Evolutionary conservation across 2,329 filamentous ascomycete genomes (phyloP).

Genomic region (Hirsutella rhossiliensis): DNA sequence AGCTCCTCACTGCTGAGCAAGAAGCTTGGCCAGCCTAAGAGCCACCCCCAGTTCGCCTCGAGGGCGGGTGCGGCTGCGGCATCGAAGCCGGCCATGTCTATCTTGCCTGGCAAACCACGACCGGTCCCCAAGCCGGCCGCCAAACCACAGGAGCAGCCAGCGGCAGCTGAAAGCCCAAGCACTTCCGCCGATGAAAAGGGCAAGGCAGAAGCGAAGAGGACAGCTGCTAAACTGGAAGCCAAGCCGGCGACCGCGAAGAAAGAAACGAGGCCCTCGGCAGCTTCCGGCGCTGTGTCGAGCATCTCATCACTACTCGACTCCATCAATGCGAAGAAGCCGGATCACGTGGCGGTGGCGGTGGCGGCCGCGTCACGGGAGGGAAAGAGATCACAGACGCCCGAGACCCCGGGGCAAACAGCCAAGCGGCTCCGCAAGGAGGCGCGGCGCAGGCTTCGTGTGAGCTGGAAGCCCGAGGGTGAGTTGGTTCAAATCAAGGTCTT

Average conservation of each 20-base stretch:
- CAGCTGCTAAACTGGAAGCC: constrained; percentile 7
- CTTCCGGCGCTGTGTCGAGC: constrained; percentile 28
- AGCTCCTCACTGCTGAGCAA: constrained; percentile 23
- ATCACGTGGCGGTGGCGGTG: constrained; percentile 25
- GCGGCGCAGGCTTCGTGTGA: constrained; percentile 56
- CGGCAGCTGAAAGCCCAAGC: constrained; percentile 13
- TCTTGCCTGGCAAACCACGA: constrained; percentile 37
- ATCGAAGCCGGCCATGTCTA: constrained; percentile 19
- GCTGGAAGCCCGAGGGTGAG: constrained; percentile 55
- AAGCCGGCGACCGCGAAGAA: constrained; percentile 11
- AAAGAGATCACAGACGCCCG: constrained; percentile 36
- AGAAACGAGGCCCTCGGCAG: constrained; percentile 16
- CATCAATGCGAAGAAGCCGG: constrained; percentile 30
- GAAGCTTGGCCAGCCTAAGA: constrained; percentile 25
- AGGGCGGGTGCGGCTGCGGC: constrained; percentile 12
- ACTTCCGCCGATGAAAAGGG: constrained; percentile 17
- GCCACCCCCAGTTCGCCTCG: constrained; percentile 15
- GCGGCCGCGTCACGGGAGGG: constrained; percentile 36
- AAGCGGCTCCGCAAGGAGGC: constrained; percentile 62
- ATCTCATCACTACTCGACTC: constrained; percentile 43
- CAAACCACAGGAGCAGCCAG: constrained; percentile 20
- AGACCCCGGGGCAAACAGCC: constrained; percentile 55
- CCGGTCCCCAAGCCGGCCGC: constrained; percentile 26
- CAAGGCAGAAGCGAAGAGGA: constrained; percentile 16
- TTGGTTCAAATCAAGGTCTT: constrained; percentile 58